phyloP scores from a whole-genome alignment of 2,329 filamentous ascomycete genomes.

The Arthrobotrys pseudoclavata region DNA sequence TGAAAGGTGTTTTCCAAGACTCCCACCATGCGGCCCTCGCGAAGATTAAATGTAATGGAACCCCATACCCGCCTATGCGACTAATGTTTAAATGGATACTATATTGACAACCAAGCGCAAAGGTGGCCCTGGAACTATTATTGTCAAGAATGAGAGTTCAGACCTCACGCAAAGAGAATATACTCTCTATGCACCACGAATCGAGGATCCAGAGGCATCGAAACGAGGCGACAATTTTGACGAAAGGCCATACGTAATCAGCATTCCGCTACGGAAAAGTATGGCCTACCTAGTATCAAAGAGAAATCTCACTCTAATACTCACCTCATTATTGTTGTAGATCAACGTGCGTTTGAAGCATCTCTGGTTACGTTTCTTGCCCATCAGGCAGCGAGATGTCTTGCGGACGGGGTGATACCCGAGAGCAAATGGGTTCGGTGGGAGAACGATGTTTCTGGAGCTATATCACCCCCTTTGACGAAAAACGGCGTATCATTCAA shows the following conservation, averaged over 20 bases:
- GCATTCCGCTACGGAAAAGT: conserved; percentile 56
- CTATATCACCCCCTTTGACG: not conserved
- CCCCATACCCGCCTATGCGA: too few species aligned
- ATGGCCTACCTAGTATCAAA: not conserved
- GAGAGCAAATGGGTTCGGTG: conserved; percentile 59
- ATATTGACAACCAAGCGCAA: not conserved
- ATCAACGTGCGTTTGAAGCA: conserved; percentile 51
- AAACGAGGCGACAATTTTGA: conserved; percentile 34
- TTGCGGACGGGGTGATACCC: conserved; percentile 51
- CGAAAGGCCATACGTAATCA: conserved; percentile 50
- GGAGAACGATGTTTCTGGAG: conserved; percentile 32
- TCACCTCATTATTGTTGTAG: conserved; percentile 1
- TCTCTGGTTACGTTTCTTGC: conserved; percentile 52
- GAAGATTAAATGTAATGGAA: conserved; percentile 48
- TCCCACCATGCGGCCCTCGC: conserved; percentile 40
- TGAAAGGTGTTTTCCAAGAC: conserved; percentile 51
- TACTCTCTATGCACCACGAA: conserved; percentile 53
- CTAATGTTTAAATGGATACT: not conserved
- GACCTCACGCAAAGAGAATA: conserved; percentile 52
- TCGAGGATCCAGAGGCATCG: conserved; percentile 42
- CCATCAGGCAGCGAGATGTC: conserved; percentile 48
- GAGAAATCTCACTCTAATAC: not conserved
- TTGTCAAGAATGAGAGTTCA: conserved; percentile 56
- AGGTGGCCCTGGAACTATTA: conserved; percentile 55
- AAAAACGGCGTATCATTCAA: conserved; percentile 16